phyloP scores from a whole-genome alignment of 2,329 filamentous ascomycete species.

The Fusarium chlamydosporum region DNA sequence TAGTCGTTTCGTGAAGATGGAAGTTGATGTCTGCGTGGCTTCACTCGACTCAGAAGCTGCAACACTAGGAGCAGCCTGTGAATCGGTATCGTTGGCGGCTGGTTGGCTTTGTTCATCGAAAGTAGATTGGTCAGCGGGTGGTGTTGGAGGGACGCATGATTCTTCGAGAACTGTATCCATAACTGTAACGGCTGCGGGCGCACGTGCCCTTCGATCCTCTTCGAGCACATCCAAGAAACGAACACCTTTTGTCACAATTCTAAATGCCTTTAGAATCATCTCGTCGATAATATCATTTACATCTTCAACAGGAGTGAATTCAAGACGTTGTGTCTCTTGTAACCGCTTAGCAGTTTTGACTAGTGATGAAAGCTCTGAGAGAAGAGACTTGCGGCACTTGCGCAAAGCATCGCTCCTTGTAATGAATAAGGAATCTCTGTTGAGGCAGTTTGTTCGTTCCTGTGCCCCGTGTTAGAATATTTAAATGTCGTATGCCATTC shows the following conservation, averaged over 20 bases:
- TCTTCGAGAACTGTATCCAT: slow-evolving; percentile 74
- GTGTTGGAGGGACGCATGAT: slow-evolving; percentile 71
- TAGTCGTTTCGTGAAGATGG: slow-evolving; percentile 61
- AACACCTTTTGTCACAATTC: slow-evolving; percentile 91
- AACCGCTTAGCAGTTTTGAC: slow-evolving; percentile 91
- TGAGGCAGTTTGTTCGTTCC: slow-evolving; percentile 91
- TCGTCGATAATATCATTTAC: slow-evolving; percentile 87
- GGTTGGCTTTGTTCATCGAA: slow-evolving; percentile 60
- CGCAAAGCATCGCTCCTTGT: slow-evolving; percentile 82
- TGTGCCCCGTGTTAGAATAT: slow-evolving; percentile 55
- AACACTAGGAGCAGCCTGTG: slow-evolving; percentile 56
- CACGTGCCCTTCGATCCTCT: slow-evolving; percentile 68
- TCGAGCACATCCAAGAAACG: slow-evolving; percentile 90
- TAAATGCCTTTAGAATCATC: slow-evolving; percentile 93
- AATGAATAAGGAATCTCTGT: slow-evolving; percentile 81
- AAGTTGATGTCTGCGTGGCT: slow-evolving; percentile 54
- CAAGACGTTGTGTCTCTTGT: slow-evolving; percentile 76
- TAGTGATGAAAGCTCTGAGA: slow-evolving; percentile 89
- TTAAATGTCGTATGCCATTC: not conserved
- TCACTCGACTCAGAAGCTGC: slow-evolving; percentile 57
- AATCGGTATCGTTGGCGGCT: slow-evolving; percentile 58
- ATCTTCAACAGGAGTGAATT: slow-evolving; percentile 64
- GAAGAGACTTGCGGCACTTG: slow-evolving; percentile 84
- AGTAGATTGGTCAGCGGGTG: slow-evolving; percentile 69
- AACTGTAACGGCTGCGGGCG: slow-evolving; percentile 68